These are phyloP conservation scores for Candida gigantensis DNA, from an alignment of 1,139 yeast species.

Conservation along the genomic window DNA sequence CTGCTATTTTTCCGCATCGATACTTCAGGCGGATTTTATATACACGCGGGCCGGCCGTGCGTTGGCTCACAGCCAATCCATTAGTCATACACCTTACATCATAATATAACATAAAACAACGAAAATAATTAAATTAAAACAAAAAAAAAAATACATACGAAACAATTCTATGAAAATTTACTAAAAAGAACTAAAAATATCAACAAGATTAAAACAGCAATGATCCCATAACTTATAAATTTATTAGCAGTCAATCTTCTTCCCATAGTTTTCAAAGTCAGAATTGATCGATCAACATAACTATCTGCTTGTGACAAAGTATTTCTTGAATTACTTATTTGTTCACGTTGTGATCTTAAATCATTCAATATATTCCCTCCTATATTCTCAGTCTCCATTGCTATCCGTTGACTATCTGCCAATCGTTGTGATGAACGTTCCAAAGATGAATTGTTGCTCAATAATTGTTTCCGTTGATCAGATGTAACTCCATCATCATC, in stretches of 20 bases:
- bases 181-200: constrained; percentile 84
- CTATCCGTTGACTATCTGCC: constrained; percentile 85
- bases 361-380: constrained; percentile 92
- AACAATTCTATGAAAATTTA: constrained; percentile 69
- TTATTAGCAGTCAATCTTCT: constrained; percentile 94
- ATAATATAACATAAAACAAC: no score
- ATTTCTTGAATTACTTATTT: constrained; percentile 78
- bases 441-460: constrained; percentile 76
- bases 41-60: no score
- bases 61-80: not conserved
- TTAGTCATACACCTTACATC: not conserved
- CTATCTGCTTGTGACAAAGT: constrained; percentile 89
- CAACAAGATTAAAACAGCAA: constrained; percentile 79
- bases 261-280: constrained; percentile 89
- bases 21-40: not conserved
- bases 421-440: constrained; percentile 83
- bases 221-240: constrained; percentile 91
- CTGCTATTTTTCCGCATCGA: not conserved
- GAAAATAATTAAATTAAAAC: no score
- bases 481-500: constrained; percentile 43
- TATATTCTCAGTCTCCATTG: constrained; percentile 86
- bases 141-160: no score
- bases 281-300: constrained; percentile 85
- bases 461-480: constrained; percentile 78
- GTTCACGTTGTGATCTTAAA: constrained; percentile 91